Base-by-base conservation (phyloP, 2,329 filamentous ascomycete species). In the Akanthomyces muscarius region DNA sequence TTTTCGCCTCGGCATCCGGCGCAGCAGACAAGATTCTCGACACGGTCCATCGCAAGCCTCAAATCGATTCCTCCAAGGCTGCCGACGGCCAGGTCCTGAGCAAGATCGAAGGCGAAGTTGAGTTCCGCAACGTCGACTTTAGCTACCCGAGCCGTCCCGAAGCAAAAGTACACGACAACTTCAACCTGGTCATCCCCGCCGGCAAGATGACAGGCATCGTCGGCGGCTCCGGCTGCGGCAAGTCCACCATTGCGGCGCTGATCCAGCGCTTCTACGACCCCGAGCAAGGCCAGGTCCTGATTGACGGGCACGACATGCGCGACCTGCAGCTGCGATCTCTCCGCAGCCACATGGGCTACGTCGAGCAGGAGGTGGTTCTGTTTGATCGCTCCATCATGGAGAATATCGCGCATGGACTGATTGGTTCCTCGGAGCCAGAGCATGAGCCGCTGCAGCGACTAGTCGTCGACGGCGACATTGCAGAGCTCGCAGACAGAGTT, bases 191-290 rank as follows among this genome's bases (percentile, higher is more conserved):
- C 2, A 81, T 89, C 59, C 76, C 80, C 51, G 78, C 82, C 14
- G 84, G 85, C 13, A 86, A 87, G 67, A 79, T 85, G 2, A 89
- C 86, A 0, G 88, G 87, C 4, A 86, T 91, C n/a, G 87, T 91
- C 16, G 88, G 88, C 0, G 81, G 85, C 2, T 88, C 85, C 1
- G 88, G 88, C 0, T 85, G 81, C 8, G 88, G 88, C 0, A 91
- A 91, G 71, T 88, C 84, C 54, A 91, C 88, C 0, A 83, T 90
- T 23, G 82, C 89, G 0, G 85, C 83, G 0, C 73, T 91, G 4
- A 74, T 89, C 4, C 84, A 89, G 69, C 77, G 87, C n/a, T 89
- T 87, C 83, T 90, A 90, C 69, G 77, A 80, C 54, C 78, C 79
- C 0, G 75, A 73, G 0, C 71, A 71, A 1, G 81, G 81, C 2